Evolutionary conservation across 805 yeast genomes (phyloP).

Genomic region (Spathaspora hagerdaliae): DNA sequence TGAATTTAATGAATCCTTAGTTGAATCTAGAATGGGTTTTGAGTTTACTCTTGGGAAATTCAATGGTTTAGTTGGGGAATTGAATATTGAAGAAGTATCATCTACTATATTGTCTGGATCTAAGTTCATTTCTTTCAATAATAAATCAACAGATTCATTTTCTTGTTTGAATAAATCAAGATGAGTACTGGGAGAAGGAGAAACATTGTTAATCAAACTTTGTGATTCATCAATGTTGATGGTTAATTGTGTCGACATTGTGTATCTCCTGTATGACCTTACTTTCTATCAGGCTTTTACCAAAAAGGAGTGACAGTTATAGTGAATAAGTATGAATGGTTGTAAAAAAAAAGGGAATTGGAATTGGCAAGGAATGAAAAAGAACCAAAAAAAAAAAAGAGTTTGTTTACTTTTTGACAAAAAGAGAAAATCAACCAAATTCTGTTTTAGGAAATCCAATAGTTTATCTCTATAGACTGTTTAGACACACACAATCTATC

Average conservation of each 20-base stretch:
- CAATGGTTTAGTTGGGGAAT: conserved; percentile 29
- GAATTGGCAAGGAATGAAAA: not conserved
- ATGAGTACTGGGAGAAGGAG: conserved; percentile 5
- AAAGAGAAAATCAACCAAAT: not conserved
- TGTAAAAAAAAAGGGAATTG: too few species aligned
- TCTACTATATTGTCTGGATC: conserved; percentile 5
- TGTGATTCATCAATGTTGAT: conserved; percentile 4
- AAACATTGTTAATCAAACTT: conserved; percentile 5
- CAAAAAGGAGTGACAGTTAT: too few species aligned
- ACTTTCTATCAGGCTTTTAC: too few species aligned
- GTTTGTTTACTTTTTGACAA: not conserved
- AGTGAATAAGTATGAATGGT: too few species aligned
- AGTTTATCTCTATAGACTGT: too few species aligned
- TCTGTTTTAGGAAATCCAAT: not conserved
- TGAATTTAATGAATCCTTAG: conserved; percentile 15
- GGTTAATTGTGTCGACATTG: not conserved
- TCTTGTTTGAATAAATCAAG: conserved; percentile 22
- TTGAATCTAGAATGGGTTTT: conserved; percentile 21
- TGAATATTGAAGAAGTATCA: conserved; percentile 11
- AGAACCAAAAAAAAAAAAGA: not conserved
- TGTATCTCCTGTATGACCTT: too few species aligned
- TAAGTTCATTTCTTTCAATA: conserved; percentile 23
- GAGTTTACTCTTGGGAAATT: conserved; percentile 18
- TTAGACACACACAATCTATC: too few species aligned
- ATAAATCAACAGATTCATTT: conserved; percentile 27